phyloP scores from a whole-genome alignment of 768 basidiomycete genomes.

The Macrolepiota albuminosa region DNA sequence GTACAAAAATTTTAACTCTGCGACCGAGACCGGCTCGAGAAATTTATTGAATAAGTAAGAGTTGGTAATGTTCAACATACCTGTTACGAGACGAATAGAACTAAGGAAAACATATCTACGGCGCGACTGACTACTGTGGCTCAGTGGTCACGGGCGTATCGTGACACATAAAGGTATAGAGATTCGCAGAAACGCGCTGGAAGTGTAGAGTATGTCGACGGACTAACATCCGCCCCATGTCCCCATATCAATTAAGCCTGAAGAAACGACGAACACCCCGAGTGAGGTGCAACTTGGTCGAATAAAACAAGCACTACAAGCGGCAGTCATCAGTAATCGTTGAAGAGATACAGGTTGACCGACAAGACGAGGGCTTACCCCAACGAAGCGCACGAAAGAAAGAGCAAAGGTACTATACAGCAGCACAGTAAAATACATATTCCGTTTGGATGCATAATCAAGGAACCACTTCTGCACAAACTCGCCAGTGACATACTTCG shows the following conservation, averaged over 20 bases:
- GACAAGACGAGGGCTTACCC: conserved; percentile 33
- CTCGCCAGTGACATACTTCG: conserved; percentile 29
- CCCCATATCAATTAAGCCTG: conserved; percentile 14
- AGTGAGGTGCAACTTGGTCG: conserved; percentile 17
- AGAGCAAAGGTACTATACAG: conserved; percentile 35
- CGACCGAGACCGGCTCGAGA: no score
- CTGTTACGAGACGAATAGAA: no score
- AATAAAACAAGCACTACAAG: conserved; percentile 19
- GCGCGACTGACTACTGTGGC: no score
- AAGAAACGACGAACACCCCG: conserved; percentile 18
- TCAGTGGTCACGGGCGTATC: no score
- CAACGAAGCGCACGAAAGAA: conserved; percentile 51
- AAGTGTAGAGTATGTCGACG: conserved; percentile 1
- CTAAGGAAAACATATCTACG: no score
- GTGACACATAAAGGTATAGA: neutral
- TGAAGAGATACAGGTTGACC: neutral
- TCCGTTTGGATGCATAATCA: conserved; percentile 35
- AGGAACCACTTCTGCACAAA: conserved; percentile 28
- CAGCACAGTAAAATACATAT: conserved; percentile 55
- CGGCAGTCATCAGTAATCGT: neutral
- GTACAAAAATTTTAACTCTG: no score
- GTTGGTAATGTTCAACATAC: no score
- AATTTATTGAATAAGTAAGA: neutral
- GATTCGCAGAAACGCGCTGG: conserved; percentile 1
- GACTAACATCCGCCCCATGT: neutral